Conservation (phyloP, 129 eudicot genomes). For the Apium graveolens region DNA sequence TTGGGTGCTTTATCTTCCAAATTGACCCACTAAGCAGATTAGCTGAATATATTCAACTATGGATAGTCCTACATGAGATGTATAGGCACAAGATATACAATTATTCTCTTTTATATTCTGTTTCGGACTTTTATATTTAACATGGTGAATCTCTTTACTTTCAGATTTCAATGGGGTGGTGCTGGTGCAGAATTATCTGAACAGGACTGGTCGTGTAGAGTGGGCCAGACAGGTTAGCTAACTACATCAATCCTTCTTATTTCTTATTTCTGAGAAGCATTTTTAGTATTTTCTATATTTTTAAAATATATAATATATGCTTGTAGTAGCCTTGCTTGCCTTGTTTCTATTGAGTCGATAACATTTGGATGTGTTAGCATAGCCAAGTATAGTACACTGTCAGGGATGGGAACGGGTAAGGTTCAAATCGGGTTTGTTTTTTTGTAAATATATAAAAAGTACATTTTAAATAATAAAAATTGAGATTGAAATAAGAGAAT, state of each 20-base stretch:
- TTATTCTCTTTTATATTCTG: neutral
- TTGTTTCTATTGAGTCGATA: neutral
- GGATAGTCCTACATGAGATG: neutral
- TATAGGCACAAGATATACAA: neutral
- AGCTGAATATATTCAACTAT: neutral
- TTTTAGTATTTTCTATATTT: neutral
- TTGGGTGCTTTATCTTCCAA: neutral
- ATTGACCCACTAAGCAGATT: too few relatives aligned
- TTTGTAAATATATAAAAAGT: too few relatives aligned
- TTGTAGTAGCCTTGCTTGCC: neutral
- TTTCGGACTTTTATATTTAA: neutral
- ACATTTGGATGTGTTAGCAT: neutral
- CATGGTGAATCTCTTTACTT: conserved; percentile 12
- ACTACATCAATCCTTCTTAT: neutral
- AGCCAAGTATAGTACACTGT: neutral
- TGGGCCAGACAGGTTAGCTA: conserved; percentile 76
- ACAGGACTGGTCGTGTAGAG: conserved; percentile 69
- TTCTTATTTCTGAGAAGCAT: too few relatives aligned
- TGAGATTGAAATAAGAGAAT: too few relatives aligned
- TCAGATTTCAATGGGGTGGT: conserved; percentile 90
- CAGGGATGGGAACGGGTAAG: too few relatives aligned
- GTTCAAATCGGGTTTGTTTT: too few relatives aligned
- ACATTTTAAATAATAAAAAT: too few relatives aligned
- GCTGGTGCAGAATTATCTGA: conserved; percentile 80
- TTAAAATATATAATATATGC: neutral